Conservation (phyloP, 352 stramenopile genomes). For the Pseudoperonospora humuli region DNA sequence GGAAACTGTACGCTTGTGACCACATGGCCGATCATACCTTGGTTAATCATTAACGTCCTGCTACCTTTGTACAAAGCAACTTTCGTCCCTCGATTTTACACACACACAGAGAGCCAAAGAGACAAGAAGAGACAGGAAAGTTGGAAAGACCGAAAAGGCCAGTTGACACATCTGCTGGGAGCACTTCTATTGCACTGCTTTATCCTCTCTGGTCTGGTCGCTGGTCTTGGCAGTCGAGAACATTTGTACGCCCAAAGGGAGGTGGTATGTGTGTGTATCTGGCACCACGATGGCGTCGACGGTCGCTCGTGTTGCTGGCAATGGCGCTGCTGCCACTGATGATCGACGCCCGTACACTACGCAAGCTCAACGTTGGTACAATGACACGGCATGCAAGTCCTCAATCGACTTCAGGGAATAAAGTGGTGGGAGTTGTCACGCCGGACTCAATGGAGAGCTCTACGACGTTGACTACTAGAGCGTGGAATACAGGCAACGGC, state of each 20-base stretch:
- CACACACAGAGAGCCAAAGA: no score
- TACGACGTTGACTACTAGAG: conserved; percentile 2
- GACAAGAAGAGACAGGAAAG: no score
- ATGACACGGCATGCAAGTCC: conserved; percentile 1
- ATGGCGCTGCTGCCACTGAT: conserved; percentile 8
- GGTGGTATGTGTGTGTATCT: conserved; percentile 22
- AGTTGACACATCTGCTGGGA: no score
- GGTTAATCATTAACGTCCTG: no score
- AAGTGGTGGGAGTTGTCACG: conserved; percentile 14
- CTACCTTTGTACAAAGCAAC: no score
- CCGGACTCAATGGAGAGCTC: conserved; percentile 8
- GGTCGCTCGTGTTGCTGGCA: conserved; percentile 2
- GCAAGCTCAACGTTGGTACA: not conserved
- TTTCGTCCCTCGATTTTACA: no score
- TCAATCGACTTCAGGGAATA: not conserved
- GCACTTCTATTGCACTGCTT: conserved; percentile 16
- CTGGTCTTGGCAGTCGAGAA: conserved; percentile 21
- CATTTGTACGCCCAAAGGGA: conserved; percentile 5
- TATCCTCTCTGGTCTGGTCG: conserved; percentile 1
- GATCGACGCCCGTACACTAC: conserved; percentile 9
- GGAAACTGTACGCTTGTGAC: no score
- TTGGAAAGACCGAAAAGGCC: no score
- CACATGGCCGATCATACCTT: no score
- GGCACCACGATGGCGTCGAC: conserved; percentile 23
- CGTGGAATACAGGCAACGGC: conserved; percentile 10